These are phyloP conservation scores for Termitomyces sp. DNA, from an alignment of 768 basidiomycete species.

Conservation along the genomic window DNA sequence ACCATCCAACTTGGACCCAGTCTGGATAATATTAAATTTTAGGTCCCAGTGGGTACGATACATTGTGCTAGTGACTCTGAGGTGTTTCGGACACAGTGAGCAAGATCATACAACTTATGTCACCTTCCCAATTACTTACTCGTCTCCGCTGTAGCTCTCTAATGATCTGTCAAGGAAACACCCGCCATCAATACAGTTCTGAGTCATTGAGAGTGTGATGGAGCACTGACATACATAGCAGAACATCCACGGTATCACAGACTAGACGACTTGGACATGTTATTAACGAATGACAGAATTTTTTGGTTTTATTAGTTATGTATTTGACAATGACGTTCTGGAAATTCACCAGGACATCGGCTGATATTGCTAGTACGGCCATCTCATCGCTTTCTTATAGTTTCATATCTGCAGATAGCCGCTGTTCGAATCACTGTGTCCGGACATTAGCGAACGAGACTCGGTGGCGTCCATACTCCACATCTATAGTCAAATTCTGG, in stretches of 20 bases:
- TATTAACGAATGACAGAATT: not conserved
- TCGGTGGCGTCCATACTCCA: too few species aligned
- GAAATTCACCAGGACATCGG: not conserved
- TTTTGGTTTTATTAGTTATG: not conserved
- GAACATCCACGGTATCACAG: not conserved
- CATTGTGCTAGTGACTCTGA: not conserved
- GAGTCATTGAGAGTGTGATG: not conserved
- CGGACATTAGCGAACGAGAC: too few species aligned
- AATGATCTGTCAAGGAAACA: not conserved
- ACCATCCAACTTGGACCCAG: not conserved
- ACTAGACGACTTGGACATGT: not conserved
- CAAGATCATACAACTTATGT: not conserved
- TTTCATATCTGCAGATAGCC: too few species aligned
- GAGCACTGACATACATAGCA: not conserved
- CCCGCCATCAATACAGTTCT: not conserved
- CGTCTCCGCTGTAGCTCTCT: not conserved
- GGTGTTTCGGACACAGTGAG: not conserved
- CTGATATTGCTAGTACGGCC: not conserved
- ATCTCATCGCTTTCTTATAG: not conserved
- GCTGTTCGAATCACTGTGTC: too few species aligned
- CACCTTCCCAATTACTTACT: not conserved
- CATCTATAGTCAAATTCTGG: too few species aligned
- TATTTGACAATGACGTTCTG: not conserved
- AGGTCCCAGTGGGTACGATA: not conserved
- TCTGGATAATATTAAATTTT: not conserved